phyloP scores from a whole-genome alignment of 257 asterid species.

The Fraxinus pennsylvanica region DNA sequence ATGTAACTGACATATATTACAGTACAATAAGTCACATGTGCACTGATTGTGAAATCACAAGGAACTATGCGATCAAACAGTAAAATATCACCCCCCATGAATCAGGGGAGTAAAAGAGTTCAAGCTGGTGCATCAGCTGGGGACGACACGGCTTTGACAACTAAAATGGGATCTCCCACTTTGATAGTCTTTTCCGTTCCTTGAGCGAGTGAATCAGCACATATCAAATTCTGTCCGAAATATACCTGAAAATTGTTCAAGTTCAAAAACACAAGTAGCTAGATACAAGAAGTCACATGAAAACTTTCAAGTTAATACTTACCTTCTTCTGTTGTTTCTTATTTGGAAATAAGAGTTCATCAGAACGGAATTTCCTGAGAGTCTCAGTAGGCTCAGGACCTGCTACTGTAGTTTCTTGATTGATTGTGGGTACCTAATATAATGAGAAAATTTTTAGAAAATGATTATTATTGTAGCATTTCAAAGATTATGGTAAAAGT shows the following conservation, averaged over 20 bases:
- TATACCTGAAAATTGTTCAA: constrained; percentile 43
- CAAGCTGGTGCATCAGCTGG: constrained; percentile 37
- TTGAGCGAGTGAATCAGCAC: constrained; percentile 26
- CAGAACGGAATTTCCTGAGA: constrained; percentile 55
- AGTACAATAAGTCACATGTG: too few relatives aligned
- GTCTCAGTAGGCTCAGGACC: constrained; percentile 47
- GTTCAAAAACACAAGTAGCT: neutral
- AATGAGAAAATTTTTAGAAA: neutral
- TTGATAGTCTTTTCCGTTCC: constrained; percentile 34
- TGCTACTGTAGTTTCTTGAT: constrained; percentile 57
- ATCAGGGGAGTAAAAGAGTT: neutral
- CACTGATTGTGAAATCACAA: too few relatives aligned
- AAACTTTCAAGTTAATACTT: neutral
- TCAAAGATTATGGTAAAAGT: too few relatives aligned
- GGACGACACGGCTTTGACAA: constrained; percentile 35
- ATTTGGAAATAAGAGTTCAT: constrained; percentile 42
- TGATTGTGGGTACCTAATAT: constrained; percentile 50
- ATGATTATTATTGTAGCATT: neutral
- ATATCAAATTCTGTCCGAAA: constrained; percentile 58
- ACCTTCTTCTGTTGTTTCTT: constrained; percentile 48
- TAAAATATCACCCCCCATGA: too few relatives aligned
- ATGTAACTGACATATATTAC: too few relatives aligned
- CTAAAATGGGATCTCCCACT: constrained; percentile 46
- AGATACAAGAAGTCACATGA: neutral
- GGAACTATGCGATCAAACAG: too few relatives aligned